phyloP scores from a whole-genome alignment of 75 land plant species.

The Sequoiadendron giganteum region DNA sequence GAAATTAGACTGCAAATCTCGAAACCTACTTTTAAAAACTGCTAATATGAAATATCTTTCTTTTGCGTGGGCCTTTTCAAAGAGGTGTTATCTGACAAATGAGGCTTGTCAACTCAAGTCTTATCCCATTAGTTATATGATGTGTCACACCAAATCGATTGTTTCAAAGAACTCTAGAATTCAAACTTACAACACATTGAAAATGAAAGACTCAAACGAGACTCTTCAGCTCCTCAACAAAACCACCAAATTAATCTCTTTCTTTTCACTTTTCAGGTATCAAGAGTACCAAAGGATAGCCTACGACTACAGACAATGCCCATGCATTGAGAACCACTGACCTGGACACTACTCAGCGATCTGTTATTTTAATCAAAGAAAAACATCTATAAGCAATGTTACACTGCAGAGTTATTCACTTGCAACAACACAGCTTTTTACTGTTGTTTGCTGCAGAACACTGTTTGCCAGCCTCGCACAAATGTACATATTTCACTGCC shows the following conservation, averaged over 20 bases:
- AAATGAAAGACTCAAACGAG: neutral
- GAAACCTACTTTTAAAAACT: no score
- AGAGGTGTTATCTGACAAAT: no score
- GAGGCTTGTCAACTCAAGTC: no score
- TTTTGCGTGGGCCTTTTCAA: no score
- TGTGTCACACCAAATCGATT: no score
- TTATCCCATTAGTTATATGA: no score
- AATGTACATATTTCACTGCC: slow-evolving; percentile 7
- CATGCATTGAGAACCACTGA: neutral
- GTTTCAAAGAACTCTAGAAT: neutral
- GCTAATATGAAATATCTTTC: no score
- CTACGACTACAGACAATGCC: no score
- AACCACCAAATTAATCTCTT: neutral
- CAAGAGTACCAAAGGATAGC: neutral
- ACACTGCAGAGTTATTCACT: neutral
- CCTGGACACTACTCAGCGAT: neutral
- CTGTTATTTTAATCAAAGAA: neutral
- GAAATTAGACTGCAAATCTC: no score
- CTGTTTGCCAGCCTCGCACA: neutral
- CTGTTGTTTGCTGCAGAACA: neutral
- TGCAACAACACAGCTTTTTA: neutral
- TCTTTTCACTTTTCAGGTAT: neutral
- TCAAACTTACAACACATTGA: neutral
- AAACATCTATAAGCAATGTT: neutral
- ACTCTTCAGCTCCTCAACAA: neutral